phyloP scores from a whole-genome alignment of 495 filamentous ascomycete species.

The Aspergillus saccharolyticus region DNA sequence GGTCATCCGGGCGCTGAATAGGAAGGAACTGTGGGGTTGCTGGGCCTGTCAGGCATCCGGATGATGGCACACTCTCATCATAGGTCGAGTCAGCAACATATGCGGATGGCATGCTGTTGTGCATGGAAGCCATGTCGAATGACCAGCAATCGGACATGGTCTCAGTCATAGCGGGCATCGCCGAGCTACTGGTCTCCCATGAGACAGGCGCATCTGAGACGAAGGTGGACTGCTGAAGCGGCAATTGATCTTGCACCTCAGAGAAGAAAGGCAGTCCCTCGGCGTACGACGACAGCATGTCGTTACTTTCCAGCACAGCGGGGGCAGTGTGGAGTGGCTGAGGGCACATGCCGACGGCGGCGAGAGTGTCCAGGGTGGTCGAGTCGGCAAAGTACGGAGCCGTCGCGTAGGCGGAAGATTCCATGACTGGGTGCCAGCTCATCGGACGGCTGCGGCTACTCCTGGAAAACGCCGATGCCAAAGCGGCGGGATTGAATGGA shows the following conservation, averaged over 20 bases:
- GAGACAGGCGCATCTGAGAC: constrained; percentile 30
- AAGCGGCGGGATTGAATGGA: constrained; percentile 30
- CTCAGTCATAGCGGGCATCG: constrained; percentile 20
- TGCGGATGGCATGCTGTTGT: constrained; percentile 32
- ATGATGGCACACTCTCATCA: constrained; percentile 34
- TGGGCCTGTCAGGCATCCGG: constrained; percentile 43
- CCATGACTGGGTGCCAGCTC: constrained; percentile 64
- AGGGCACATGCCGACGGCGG: constrained; percentile 24
- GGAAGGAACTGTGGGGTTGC: constrained; percentile 58
- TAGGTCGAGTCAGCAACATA: constrained; percentile 33
- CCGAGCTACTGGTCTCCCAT: constrained; percentile 24
- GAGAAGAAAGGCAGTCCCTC: constrained; percentile 28
- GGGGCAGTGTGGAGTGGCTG: constrained; percentile 23
- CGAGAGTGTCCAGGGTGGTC: constrained; percentile 23
- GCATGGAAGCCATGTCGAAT: constrained; percentile 38
- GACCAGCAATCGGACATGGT: constrained; percentile 33
- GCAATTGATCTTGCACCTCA: constrained; percentile 32
- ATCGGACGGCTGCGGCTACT: constrained; percentile 50
- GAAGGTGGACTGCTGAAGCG: constrained; percentile 36
- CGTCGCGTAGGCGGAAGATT: constrained; percentile 31
- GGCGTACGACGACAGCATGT: constrained; percentile 27
- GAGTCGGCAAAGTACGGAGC: constrained; percentile 20
- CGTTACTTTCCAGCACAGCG: constrained; percentile 20
- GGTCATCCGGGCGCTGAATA: constrained; percentile 39
- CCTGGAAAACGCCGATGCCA: constrained; percentile 33